Conservation (phyloP, 306 rosid genomes). For the Trifolium dubium region DNA sequence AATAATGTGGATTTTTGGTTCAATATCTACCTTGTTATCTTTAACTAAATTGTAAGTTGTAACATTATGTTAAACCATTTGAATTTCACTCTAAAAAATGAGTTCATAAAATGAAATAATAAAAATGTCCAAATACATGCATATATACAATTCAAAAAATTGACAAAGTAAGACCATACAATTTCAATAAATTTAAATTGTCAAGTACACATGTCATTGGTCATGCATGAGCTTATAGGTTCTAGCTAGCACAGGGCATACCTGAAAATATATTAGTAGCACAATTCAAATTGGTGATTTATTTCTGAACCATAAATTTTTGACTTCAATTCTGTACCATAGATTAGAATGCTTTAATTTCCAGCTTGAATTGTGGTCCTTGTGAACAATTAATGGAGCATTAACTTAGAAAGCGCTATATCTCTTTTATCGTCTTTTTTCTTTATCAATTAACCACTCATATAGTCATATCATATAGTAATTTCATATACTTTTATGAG, state of each 20-base stretch:
- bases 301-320: background rate
- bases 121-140: no score
- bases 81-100: no score
- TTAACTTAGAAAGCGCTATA: slow-evolving; percentile 7
- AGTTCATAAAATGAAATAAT: no score
- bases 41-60: no score
- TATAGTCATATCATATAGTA: background rate
- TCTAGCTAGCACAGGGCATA: background rate
- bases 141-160: no score
- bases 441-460: slow-evolving; percentile 21
- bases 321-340: background rate
- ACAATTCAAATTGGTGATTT: background rate
- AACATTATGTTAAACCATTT: no score
- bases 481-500: slow-evolving; percentile 9
- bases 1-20: no score
- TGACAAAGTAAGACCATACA: no score
- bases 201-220: background rate
- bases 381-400: slow-evolving; percentile 32
- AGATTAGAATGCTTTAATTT: background rate
- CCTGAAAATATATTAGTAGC: background rate
- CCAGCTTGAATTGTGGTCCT: slow-evolving; percentile 39
- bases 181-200: background rate
- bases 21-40: no score
- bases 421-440: slow-evolving; percentile 18
- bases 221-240: background rate